Percentiles rank a stretch among this genome's conserved stretches.
Conservation (phyloP, 345 rosid genomes). For the Corymbia maculata region DNA sequence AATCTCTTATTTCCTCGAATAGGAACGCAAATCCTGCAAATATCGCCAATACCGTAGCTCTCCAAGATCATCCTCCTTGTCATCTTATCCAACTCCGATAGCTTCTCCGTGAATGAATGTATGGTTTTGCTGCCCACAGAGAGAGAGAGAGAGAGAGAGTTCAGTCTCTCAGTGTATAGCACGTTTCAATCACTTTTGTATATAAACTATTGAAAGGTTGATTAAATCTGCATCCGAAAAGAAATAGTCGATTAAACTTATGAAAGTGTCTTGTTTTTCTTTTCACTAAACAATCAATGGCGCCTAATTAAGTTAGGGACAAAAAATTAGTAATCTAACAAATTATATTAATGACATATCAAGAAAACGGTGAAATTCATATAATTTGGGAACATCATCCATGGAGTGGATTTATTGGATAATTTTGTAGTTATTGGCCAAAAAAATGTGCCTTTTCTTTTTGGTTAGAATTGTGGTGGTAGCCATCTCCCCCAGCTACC, state of each 20-base stretch:
- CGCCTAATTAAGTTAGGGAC: neutral
- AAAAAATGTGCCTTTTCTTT: neutral
- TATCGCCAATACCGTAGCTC: neutral
- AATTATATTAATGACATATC: neutral
- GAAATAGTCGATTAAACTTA: too few relatives aligned
- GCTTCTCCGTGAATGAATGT: neutral
- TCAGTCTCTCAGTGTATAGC: neutral
- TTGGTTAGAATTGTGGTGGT: neutral
- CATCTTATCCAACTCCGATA: slow-evolving; percentile 22
- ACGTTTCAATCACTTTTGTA: too few relatives aligned
- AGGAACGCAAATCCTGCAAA: too few relatives aligned
- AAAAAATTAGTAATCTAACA: neutral
- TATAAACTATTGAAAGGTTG: too few relatives aligned
- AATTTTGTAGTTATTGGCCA: neutral
- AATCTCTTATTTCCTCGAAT: too few relatives aligned
- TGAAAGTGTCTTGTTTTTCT: neutral
- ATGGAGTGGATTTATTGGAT: neutral
- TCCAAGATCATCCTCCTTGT: slow-evolving; percentile 13
- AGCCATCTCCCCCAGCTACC: neutral
- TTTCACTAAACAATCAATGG: neutral
- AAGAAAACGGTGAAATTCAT: rapidly evolving
- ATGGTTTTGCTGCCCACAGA: slow-evolving; percentile 4
- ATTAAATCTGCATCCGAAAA: too few relatives aligned
- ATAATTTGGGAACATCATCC: neutral
- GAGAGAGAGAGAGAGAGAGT: neutral